Percentiles rank a stretch among this genome's conserved stretches.
Conservation (phyloP, 148 eudicot species). For the Amaranthus cruentus region DNA sequence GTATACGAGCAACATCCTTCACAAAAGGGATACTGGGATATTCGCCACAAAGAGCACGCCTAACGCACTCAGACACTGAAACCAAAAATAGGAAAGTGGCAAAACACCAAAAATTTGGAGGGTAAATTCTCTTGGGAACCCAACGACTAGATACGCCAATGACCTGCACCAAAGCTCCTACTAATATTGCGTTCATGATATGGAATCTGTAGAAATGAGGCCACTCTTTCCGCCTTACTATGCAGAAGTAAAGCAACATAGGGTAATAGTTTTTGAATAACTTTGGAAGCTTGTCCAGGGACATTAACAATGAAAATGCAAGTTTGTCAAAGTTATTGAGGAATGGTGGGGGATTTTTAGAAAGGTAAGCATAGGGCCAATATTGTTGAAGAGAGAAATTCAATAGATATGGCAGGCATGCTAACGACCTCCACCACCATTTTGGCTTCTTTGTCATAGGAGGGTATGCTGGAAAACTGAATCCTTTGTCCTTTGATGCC, state of each 20-base stretch:
- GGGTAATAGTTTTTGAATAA: slow-evolving; percentile 55
- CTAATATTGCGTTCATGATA: slow-evolving; percentile 59
- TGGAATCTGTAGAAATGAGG: slow-evolving; percentile 85
- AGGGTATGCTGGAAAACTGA: slow-evolving; percentile 40
- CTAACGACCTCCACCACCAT: slow-evolving; percentile 83
- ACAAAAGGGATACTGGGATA: slow-evolving; percentile 73
- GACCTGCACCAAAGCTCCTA: slow-evolving; percentile 61
- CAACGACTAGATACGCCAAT: slow-evolving; percentile 59
- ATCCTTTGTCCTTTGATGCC: slow-evolving; percentile 51
- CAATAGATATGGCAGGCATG: slow-evolving; percentile 74
- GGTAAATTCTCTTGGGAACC: slow-evolving; percentile 56
- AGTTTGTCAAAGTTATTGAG: slow-evolving; percentile 54
- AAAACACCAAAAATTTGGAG: slow-evolving; percentile 68
- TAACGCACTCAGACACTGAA: slow-evolving; percentile 49
- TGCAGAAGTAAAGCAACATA: slow-evolving; percentile 49
- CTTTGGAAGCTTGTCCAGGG: slow-evolving; percentile 48
- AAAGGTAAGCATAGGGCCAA: slow-evolving; percentile 72
- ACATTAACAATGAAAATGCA: slow-evolving; percentile 47
- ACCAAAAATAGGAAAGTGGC: slow-evolving; percentile 46
- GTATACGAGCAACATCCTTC: slow-evolving; percentile 70
- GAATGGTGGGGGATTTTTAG: slow-evolving; percentile 59
- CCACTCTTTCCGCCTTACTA: slow-evolving; percentile 71
- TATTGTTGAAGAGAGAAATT: slow-evolving; percentile 50
- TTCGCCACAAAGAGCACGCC: slow-evolving; percentile 61
- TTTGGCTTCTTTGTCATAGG: slow-evolving; percentile 56